These are phyloP conservation scores for Tylopilus sp. DNA, from an alignment of 1,284 basidiomycete genomes.

Conservation along the genomic window DNA sequence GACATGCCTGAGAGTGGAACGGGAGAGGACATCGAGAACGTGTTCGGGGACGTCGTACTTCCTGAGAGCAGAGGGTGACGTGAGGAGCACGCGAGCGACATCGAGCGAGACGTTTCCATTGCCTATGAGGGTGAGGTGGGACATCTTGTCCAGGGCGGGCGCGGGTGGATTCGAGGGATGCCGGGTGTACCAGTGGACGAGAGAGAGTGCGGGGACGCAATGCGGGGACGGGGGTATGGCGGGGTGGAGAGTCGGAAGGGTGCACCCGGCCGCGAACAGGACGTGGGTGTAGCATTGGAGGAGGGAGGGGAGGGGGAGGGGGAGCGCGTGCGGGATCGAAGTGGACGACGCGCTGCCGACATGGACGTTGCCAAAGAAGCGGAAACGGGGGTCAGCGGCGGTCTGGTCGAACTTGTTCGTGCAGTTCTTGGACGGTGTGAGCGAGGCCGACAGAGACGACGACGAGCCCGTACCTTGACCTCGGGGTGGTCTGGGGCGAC, in stretches of 20 bases:
- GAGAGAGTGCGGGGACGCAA: slow-evolving; percentile 77
- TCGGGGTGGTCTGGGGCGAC: slow-evolving; percentile 99
- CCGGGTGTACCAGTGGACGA: slow-evolving; percentile 98
- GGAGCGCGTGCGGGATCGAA: slow-evolving; percentile 48
- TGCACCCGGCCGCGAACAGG: slow-evolving; percentile 79
- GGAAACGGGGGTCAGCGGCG: slow-evolving; percentile 72
- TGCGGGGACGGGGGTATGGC: slow-evolving; percentile 51
- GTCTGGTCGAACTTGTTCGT: slow-evolving; percentile 90
- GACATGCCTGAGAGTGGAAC: slow-evolving; percentile 72
- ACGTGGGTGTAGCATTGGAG: slow-evolving; percentile 77
- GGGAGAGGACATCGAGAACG: slow-evolving; percentile 70
- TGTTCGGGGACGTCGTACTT: slow-evolving; percentile 79
- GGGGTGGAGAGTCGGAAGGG: slow-evolving; percentile 58
- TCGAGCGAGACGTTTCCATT: slow-evolving; percentile 98
- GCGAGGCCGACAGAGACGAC: slow-evolving; percentile 2
- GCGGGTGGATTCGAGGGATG: slow-evolving; percentile 70
- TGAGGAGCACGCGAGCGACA: slow-evolving; percentile 87
- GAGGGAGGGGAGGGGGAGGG: slow-evolving; percentile 58
- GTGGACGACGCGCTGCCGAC: slow-evolving; percentile 47
- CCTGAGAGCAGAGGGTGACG: slow-evolving; percentile 57
- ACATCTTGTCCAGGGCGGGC: slow-evolving; percentile 59
- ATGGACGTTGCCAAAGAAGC: slow-evolving; percentile 92
- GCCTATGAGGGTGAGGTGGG: slow-evolving; percentile 85
- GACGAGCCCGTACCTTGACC: slow-evolving; percentile 73
- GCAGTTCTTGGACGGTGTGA: slow-evolving; percentile 71